phyloP scores from a whole-genome alignment of 1,284 basidiomycete genomes.

The Sanghuangporus sanghuang region DNA sequence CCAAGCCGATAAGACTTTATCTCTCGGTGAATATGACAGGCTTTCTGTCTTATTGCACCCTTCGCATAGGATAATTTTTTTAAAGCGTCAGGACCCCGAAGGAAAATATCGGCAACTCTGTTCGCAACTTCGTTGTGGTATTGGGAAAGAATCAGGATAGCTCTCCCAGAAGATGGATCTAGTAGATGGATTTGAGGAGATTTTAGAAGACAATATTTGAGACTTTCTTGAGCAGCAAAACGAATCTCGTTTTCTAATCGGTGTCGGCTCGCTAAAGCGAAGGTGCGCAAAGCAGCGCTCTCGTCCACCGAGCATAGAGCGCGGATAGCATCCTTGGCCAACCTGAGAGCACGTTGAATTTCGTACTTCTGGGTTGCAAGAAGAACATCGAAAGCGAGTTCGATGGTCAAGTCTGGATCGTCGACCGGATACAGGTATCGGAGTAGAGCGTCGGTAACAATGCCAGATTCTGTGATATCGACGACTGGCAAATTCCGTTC shows the following conservation, averaged over 20 bases:
- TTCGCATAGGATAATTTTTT: too few relatives aligned
- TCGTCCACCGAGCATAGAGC: background rate
- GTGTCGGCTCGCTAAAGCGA: background rate
- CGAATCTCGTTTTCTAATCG: background rate
- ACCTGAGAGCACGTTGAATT: background rate
- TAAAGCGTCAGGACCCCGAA: too few relatives aligned
- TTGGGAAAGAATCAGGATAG: too few relatives aligned
- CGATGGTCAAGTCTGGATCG: constrained; percentile 19
- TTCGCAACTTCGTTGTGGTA: too few relatives aligned
- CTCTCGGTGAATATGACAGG: background rate
- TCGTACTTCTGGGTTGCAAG: background rate
- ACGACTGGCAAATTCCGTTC: constrained; percentile 36
- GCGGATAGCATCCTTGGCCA: background rate
- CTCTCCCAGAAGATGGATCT: too few relatives aligned
- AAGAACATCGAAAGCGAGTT: background rate
- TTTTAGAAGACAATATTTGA: background rate
- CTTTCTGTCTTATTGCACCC: too few relatives aligned
- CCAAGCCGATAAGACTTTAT: too few relatives aligned
- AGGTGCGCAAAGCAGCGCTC: background rate
- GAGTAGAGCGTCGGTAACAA: constrained; percentile 44
- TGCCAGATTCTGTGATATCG: constrained; percentile 46
- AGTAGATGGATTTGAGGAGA: too few relatives aligned
- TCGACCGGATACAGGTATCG: constrained; percentile 41
- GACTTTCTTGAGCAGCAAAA: background rate
- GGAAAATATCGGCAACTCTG: too few relatives aligned